Conservation (phyloP, 352 stramenopile genomes). For the Phytophthora pisi region DNA sequence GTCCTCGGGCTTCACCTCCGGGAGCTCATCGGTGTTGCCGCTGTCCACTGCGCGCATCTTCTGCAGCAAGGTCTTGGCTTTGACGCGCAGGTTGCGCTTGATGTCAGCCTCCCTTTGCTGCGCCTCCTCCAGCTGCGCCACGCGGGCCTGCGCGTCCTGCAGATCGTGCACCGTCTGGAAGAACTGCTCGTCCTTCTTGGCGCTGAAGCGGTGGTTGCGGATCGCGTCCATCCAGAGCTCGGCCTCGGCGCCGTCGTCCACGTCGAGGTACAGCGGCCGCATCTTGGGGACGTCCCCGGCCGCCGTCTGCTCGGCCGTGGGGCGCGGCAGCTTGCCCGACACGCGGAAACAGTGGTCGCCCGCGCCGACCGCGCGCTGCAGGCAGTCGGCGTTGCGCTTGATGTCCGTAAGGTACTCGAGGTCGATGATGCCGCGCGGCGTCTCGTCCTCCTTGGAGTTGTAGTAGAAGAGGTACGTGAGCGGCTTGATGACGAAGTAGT, state of each 20-base stretch:
- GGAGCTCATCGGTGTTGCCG: conserved; percentile 31
- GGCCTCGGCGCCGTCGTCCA: conserved; percentile 52
- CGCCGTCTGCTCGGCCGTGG: conserved; percentile 45
- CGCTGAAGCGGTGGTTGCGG: conserved; percentile 67
- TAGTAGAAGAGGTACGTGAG: conserved; percentile 88
- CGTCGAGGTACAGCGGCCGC: conserved; percentile 72
- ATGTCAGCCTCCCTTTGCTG: conserved; percentile 34
- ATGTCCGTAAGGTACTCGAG: conserved; percentile 81
- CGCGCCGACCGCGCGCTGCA: conserved; percentile 72
- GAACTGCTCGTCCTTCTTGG: conserved; percentile 53
- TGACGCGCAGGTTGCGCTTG: conserved; percentile 25
- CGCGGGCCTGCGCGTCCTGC: conserved; percentile 38
- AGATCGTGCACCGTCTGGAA: conserved; percentile 42
- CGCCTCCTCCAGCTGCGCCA: conserved; percentile 37
- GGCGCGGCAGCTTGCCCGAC: conserved; percentile 59
- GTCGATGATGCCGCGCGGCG: conserved; percentile 77
- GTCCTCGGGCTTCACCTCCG: conserved; percentile 22
- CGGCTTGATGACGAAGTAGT: conserved; percentile 82
- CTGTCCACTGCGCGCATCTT: conserved; percentile 43
- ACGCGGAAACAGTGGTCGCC: conserved; percentile 75
- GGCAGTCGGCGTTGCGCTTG: conserved; percentile 74
- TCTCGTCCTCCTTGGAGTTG: conserved; percentile 63
- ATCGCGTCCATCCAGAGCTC: conserved; percentile 77
- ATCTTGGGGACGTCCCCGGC: conserved; percentile 47
- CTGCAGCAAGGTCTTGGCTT: conserved; percentile 39